phyloP scores from a whole-genome alignment of 345 rosid genomes.

The Eucalyptus sp. region DNA sequence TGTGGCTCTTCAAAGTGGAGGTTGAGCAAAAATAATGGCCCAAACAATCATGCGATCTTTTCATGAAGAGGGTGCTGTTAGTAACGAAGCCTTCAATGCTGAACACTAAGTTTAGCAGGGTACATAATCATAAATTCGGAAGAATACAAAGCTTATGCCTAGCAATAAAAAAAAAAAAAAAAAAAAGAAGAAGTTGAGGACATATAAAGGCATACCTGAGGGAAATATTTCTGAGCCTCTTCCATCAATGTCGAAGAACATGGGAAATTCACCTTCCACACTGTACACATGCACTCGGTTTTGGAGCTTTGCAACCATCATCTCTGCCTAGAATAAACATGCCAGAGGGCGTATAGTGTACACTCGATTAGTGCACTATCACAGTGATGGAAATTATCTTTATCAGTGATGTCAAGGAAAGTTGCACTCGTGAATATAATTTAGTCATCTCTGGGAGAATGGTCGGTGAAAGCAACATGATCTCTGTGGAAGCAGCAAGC shows the following conservation, averaged over 20 bases:
- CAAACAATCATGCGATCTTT: neutral
- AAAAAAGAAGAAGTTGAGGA: neutral
- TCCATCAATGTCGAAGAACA: conserved; percentile 88
- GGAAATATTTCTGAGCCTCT: conserved; percentile 82
- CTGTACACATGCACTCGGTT: conserved; percentile 66
- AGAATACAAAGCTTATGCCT: neutral
- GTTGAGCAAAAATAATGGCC: neutral
- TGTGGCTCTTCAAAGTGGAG: neutral
- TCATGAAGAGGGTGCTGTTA: neutral
- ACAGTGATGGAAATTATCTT: neutral
- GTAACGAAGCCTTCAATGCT: neutral
- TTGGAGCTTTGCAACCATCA: conserved; percentile 75
- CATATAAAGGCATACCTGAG: conserved; percentile 37
- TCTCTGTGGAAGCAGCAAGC: neutral
- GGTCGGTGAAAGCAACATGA: neutral
- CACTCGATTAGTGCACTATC: neutral
- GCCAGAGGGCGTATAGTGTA: neutral
- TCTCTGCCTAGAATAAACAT: conserved; percentile 42
- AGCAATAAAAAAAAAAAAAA: no score
- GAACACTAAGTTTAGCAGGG: neutral
- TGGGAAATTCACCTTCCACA: conserved; percentile 75
- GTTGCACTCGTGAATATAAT: neutral
- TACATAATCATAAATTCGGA: neutral
- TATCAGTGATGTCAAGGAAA: neutral
- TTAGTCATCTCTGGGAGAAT: neutral